These are phyloP conservation scores for Pythium aquatile DNA, from an alignment of 352 stramenopile genomes.

Conservation along the genomic window DNA sequence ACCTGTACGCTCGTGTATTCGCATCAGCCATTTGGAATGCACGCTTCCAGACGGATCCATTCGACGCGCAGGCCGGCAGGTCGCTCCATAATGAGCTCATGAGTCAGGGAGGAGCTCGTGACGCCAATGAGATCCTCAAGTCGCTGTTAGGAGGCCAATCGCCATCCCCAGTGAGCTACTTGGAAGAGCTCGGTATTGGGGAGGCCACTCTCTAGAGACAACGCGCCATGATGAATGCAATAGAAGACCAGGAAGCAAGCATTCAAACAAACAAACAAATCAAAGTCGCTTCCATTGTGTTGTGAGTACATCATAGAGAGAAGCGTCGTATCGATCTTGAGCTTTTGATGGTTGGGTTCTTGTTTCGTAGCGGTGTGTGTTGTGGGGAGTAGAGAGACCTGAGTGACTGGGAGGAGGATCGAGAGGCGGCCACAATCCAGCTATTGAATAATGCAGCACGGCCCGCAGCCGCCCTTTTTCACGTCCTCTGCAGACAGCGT, in stretches of 20 bases:
- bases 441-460: conserved; percentile 76
- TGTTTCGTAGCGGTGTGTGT: background rate
- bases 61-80: conserved; percentile 58
- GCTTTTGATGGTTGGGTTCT: background rate
- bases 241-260: conserved; percentile 4
- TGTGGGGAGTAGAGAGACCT: conserved; percentile 1
- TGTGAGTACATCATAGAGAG: conserved; percentile 17
- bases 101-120: conserved; percentile 82
- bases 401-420: conserved; percentile 10
- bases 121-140: conserved; percentile 80
- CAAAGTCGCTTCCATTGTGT: conserved; percentile 22
- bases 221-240: background rate
- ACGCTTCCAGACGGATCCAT: conserved; percentile 62
- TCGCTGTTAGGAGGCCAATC: conserved; percentile 57
- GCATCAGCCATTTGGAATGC: conserved; percentile 86
- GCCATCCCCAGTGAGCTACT: conserved; percentile 59
- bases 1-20: conserved; percentile 90
- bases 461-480: conserved; percentile 53
- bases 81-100: conserved; percentile 74
- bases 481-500: conserved; percentile 31
- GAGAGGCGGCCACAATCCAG: conserved; percentile 11
- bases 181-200: conserved; percentile 66
- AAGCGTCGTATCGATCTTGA: conserved; percentile 15
- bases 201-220: background rate
- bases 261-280: conserved; percentile 10